Percentiles rank a stretch among this genome's conserved stretches.
phyloP scores from a whole-genome alignment of 768 basidiomycete species.

The Rubroboletus satanas region DNA sequence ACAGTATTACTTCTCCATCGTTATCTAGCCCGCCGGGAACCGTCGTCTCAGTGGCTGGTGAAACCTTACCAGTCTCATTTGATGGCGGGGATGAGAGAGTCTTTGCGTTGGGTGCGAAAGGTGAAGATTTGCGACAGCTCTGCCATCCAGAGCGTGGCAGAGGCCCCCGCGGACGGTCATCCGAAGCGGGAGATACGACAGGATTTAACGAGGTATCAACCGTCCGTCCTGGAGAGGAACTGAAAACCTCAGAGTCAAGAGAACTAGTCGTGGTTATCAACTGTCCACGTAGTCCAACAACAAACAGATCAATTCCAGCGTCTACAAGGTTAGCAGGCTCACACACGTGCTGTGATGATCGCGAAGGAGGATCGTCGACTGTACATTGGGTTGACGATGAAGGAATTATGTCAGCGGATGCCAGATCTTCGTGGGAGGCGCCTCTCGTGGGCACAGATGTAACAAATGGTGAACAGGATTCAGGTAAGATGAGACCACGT shows the following conservation, averaged over 20 bases:
- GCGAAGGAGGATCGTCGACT: slow-evolving; percentile 24
- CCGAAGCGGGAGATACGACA: neutral
- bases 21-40: neutral
- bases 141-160: slow-evolving; percentile 38
- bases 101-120: slow-evolving; percentile 9
- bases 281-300: slow-evolving; percentile 3
- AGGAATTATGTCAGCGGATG: neutral
- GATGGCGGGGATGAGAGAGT: slow-evolving; percentile 17
- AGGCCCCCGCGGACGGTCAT: slow-evolving; percentile 19
- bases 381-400: slow-evolving; percentile 8
- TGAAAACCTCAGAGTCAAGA: neutral
- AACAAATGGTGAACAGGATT: slow-evolving; percentile 36
- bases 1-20: neutral
- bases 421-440: neutral
- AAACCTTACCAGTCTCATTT: slow-evolving; percentile 20
- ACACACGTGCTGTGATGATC: slow-evolving; percentile 18
- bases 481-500: slow-evolving; percentile 39
- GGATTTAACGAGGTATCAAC: slow-evolving; percentile 1
- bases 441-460: slow-evolving; percentile 5
- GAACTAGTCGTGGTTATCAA: neutral
- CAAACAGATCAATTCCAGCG: slow-evolving; percentile 3
- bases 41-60: neutral
- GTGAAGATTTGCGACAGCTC: slow-evolving; percentile 29
- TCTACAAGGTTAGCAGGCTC: slow-evolving; percentile 1
- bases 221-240: neutral